Conservation (phyloP, 371 early-diverging fungal species). For the Mortierella sp. region DNA sequence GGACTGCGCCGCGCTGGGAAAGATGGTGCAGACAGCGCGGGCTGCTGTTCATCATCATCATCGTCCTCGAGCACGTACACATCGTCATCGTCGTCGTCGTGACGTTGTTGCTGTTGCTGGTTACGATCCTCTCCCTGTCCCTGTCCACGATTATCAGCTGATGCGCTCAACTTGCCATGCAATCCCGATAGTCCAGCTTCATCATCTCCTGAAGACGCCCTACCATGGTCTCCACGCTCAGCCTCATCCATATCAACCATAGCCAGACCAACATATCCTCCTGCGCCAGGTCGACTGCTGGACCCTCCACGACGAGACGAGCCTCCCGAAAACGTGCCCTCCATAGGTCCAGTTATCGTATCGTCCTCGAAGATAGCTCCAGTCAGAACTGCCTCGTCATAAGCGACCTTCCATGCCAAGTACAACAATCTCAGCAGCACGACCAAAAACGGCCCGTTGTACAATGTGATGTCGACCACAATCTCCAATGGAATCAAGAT, state of each 20-base stretch:
- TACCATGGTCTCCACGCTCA: conserved; percentile 22
- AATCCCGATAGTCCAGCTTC: not conserved
- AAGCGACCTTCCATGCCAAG: conserved; percentile 52
- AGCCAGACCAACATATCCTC: conserved; percentile 46
- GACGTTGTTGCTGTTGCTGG: not conserved
- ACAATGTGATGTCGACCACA: conserved; percentile 41
- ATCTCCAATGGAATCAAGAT: conserved; percentile 56
- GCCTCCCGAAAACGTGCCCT: conserved; percentile 10
- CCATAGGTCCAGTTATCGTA: not conserved
- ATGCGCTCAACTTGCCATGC: not conserved
- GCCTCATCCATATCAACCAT: conserved; percentile 49
- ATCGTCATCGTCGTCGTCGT: not conserved
- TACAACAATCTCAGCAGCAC: conserved; percentile 40
- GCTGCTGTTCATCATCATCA: conserved; percentile 14
- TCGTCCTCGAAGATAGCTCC: conserved; percentile 50
- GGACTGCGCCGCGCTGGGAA: conserved; percentile 14
- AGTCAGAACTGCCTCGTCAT: conserved; percentile 51
- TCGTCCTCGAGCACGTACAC: conserved; percentile 28
- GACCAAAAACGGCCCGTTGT: conserved; percentile 48
- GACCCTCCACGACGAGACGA: conserved; percentile 12
- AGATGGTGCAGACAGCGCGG: not conserved
- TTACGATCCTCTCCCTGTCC: not conserved
- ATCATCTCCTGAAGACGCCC: not conserved
- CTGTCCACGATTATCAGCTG: not conserved
- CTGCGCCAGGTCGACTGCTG: conserved; percentile 28